Percentiles rank a stretch among this genome's conserved stretches.
phyloP scores from a whole-genome alignment of 148 eudicot species.

The Gaultheria prostrata region DNA sequence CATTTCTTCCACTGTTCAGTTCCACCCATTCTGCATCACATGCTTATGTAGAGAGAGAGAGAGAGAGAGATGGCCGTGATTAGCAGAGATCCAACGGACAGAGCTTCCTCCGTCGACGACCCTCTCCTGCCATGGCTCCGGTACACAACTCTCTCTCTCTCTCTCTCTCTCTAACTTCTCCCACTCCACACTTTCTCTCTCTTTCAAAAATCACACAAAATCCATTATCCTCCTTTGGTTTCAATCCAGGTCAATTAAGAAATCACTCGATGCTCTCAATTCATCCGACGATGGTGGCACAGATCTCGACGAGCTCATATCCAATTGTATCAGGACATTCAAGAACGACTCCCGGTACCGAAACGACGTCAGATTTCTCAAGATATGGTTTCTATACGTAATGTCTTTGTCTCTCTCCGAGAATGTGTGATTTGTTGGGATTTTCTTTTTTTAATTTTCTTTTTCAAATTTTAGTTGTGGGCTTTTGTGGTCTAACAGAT shows the following conservation, averaged over 20 bases:
- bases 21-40: not conserved
- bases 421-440: not conserved
- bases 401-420: not conserved
- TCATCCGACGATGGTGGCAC: slow-evolving; percentile 23
- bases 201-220: not conserved
- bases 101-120: slow-evolving; percentile 35
- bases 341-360: slow-evolving; percentile 47
- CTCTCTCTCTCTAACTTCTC: not conserved
- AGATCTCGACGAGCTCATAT: slow-evolving; percentile 39
- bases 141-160: slow-evolving; percentile 8
- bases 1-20: slow-evolving; percentile 7
- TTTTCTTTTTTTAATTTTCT: not conserved
- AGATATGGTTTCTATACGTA: slow-evolving; percentile 86
- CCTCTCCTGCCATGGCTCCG: slow-evolving; percentile 65
- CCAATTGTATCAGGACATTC: slow-evolving; percentile 57
- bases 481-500: slow-evolving; percentile 11
- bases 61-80: slow-evolving; percentile 31
- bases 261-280: slow-evolving; percentile 27
- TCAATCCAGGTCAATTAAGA: slow-evolving; percentile 52
- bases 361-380: slow-evolving; percentile 83
- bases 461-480: not conserved
- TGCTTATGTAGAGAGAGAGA: not conserved
- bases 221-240: not conserved
- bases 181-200: not conserved
- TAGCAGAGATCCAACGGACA: slow-evolving; percentile 25